phyloP scores from a whole-genome alignment of 805 yeast genomes.

The Isabelozyma heimii region DNA sequence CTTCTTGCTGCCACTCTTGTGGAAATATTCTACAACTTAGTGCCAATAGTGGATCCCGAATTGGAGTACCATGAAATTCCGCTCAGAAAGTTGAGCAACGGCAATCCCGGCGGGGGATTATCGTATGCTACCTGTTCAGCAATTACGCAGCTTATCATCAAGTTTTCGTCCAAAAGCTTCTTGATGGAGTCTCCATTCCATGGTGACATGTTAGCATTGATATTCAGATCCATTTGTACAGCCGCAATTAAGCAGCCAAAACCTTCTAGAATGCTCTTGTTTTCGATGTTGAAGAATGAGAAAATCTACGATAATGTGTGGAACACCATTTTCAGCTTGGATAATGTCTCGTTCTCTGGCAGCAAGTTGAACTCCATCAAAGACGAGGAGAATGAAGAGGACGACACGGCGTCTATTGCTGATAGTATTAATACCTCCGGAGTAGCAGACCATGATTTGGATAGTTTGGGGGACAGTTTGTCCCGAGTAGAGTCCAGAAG shows the following conservation, averaged over 20 bases:
- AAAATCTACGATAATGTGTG: constrained; percentile 34
- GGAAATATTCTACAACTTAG: constrained; percentile 60
- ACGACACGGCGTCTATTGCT: neutral
- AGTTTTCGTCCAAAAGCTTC: constrained; percentile 33
- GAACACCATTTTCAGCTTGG: constrained; percentile 28
- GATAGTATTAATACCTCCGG: neutral
- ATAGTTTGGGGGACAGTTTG: neutral
- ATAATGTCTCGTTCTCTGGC: constrained; percentile 20
- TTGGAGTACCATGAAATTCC: constrained; percentile 15
- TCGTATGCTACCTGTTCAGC: constrained; percentile 50
- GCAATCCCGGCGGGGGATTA: constrained; percentile 39
- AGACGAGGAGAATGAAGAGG: constrained; percentile 11
- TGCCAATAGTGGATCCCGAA: constrained; percentile 35
- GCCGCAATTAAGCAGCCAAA: constrained; percentile 49
- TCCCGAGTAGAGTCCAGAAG: constrained; percentile 4
- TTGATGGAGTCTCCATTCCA: constrained; percentile 41
- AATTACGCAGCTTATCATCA: constrained; percentile 42
- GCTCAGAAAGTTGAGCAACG: constrained; percentile 22
- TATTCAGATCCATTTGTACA: constrained; percentile 56
- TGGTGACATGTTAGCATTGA: constrained; percentile 55
- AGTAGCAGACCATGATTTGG: neutral
- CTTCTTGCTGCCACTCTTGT: constrained; percentile 45
- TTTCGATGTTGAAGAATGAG: constrained; percentile 44
- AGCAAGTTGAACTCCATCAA: constrained; percentile 9
- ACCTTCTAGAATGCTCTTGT: constrained; percentile 54